Base-by-base conservation (phyloP, 2,329 filamentous ascomycete species). In the Alternaria dauci region DNA sequence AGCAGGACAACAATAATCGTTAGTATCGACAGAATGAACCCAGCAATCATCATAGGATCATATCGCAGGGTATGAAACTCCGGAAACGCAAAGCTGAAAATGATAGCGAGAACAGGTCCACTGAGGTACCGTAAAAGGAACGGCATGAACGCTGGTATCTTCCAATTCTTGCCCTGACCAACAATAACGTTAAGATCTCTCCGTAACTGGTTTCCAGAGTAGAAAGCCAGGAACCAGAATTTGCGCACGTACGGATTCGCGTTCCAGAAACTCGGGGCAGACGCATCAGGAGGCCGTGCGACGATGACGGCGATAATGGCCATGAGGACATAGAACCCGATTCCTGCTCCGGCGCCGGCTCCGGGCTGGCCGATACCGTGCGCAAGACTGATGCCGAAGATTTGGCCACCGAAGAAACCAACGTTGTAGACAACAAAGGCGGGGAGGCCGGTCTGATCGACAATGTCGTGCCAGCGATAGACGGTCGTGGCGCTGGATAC, bases 161-260 rank as follows among this genome's bases (percentile, higher is more conserved):
- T 81, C 86, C 85, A 87, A 73, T 88, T 87, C 38, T 82, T 83
- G 52, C 84, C 84, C 4, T 76, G 78, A 8, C 83, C 85, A 23
- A 88, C 81, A 30, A 86, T 82, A 4, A 81, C 68, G 61, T 87
- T 87, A 25, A 87, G 80, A 65, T 87, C 85, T 26, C 80, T 81
- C 34, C 82, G 80, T 20, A 88, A 79, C 78, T 87, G 86, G 34
- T 64, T 64, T 14, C 62, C 62, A n/a, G 85, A 87, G 73, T 87
- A 88, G 62, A 86, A 85, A 1, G 80, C 80, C 18, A 87, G 66
- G 61, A 82, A 87, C 83, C 84, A 88, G 46, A 86, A 81, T 1
- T 79, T 79, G 38, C 75, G 71, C 1, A 80, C 36, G 25, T 80
- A 70, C 0, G 65, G 58, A 38, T 79, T 84, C 6, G 66, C 68